Percentiles rank a stretch among this genome's conserved stretches.
These are phyloP conservation scores for Trichoderma reesei DNA, from an alignment of 495 filamentous ascomycete species.

Conservation along the genomic window DNA sequence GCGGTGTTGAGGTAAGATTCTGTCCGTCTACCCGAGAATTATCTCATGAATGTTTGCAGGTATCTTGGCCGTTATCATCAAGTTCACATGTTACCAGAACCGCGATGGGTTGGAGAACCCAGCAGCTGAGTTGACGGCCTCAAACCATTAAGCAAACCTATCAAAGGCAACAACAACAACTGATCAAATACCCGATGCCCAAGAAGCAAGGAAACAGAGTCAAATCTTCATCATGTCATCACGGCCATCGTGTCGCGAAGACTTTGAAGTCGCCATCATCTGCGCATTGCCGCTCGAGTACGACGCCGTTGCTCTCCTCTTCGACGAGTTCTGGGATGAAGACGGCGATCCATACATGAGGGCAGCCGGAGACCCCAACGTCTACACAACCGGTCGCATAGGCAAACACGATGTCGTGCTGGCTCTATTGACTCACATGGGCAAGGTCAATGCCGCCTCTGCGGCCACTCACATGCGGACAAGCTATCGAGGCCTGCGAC, in stretches of 20 bases:
- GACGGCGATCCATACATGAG: conserved; percentile 18
- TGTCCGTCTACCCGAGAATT: too few relatives aligned
- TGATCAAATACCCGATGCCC: too few relatives aligned
- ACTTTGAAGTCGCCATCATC: conserved; percentile 22
- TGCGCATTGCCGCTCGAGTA: conserved; percentile 24
- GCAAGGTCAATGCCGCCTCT: conserved; percentile 24
- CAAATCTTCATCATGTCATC: not conserved
- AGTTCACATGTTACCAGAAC: too few relatives aligned
- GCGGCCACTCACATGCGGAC: conserved; percentile 20
- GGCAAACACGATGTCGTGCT: conserved; percentile 31
- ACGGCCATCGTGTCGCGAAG: conserved; percentile 15
- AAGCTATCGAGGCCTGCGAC: conserved; percentile 21
- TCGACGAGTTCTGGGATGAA: conserved; percentile 25
- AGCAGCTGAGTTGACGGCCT: too few relatives aligned
- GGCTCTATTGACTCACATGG: conserved; percentile 24
- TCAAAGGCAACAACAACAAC: too few relatives aligned
- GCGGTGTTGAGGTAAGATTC: too few relatives aligned
- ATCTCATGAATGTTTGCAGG: too few relatives aligned
- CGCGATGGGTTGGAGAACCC: too few relatives aligned
- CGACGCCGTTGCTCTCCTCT: conserved; percentile 21
- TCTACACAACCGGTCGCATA: conserved; percentile 30
- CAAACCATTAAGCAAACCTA: too few relatives aligned
- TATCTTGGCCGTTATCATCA: too few relatives aligned
- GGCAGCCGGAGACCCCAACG: conserved; percentile 21
- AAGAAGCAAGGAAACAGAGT: too few relatives aligned